Evolutionary conservation across 2,329 filamentous ascomycete species (phyloP).

Genomic region (Scedosporium minutisporum): DNA sequence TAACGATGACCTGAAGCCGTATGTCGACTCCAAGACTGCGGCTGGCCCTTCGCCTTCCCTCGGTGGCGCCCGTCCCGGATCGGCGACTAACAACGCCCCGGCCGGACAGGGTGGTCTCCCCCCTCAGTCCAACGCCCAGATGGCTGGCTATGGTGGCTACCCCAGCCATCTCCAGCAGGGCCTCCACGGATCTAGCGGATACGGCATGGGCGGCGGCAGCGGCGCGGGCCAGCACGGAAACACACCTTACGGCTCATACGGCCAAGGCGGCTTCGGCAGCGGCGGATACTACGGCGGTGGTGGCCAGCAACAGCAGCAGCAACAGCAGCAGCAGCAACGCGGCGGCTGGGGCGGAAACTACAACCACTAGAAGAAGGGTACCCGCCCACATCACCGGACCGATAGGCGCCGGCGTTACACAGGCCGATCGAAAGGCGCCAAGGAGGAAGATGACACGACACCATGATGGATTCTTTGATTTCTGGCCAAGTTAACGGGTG

Average conservation of each 20-base stretch:
- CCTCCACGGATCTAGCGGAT: constrained; percentile 44
- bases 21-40: constrained; percentile 43
- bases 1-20: constrained; percentile 49
- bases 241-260: constrained; percentile 39
- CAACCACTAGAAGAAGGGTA: constrained; percentile 26
- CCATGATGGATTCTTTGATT: not conserved
- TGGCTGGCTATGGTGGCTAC: constrained; percentile 46
- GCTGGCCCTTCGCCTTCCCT: constrained; percentile 49
- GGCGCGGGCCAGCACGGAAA: constrained; percentile 42
- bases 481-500: not conserved
- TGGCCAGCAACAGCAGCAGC: constrained; percentile 25
- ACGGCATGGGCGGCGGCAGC: constrained; percentile 42
- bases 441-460: not conserved
- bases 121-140: constrained; percentile 45
- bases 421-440: not conserved
- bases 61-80: constrained; percentile 46
- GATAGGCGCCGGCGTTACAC: not conserved
- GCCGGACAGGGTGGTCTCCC: constrained; percentile 43
- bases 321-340: constrained; percentile 38
- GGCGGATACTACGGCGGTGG: constrained; percentile 35
- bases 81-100: constrained; percentile 43
- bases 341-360: constrained; percentile 54
- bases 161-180: constrained; percentile 45
- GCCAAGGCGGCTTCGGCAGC: constrained; percentile 32
- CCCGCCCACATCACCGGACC: not conserved